Evolutionary conservation across 768 basidiomycete species (phyloP).

Genomic region (Termitomyces sp.): DNA sequence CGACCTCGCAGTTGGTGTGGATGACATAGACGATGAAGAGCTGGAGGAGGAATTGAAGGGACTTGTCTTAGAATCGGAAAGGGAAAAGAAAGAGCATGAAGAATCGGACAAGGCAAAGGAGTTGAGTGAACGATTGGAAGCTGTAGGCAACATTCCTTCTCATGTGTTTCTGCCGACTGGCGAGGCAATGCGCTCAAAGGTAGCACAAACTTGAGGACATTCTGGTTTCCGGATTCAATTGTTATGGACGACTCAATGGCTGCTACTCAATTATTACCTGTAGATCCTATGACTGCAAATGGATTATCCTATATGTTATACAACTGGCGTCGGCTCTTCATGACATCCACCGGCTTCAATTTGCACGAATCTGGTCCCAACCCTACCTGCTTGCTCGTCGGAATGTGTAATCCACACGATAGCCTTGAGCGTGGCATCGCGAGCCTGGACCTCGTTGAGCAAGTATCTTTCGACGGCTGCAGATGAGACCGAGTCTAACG

Average conservation of each 20-base stretch:
- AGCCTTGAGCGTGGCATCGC: slow-evolving; percentile 54
- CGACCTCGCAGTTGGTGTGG: slow-evolving; percentile 49
- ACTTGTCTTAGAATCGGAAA: slow-evolving; percentile 37
- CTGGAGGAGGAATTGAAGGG: slow-evolving; percentile 62
- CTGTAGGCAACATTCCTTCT: slow-evolving; percentile 2
- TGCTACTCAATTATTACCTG: not conserved
- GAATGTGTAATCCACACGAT: slow-evolving; percentile 89
- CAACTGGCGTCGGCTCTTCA: slow-evolving; percentile 27
- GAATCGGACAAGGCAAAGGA: slow-evolving; percentile 2
- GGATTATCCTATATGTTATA: slow-evolving; percentile 3
- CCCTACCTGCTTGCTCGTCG: slow-evolving; percentile 68
- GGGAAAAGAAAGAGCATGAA: slow-evolving; percentile 14
- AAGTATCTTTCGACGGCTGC: slow-evolving; percentile 62
- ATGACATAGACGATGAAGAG: slow-evolving; percentile 59
- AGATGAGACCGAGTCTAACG: slow-evolving; percentile 69
- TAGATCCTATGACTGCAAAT: not conserved
- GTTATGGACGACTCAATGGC: not conserved
- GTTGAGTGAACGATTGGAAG: slow-evolving; percentile 17
- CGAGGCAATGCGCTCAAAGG: not conserved
- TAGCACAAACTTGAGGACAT: slow-evolving; percentile 3
- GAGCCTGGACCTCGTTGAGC: slow-evolving; percentile 40
- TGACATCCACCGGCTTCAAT: slow-evolving; percentile 37
- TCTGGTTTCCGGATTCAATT: not conserved
- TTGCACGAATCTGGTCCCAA: slow-evolving; percentile 65
- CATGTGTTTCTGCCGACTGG: not conserved